Conservation (phyloP, 129 eudicot genomes). For the Pittosporum tobira region DNA sequence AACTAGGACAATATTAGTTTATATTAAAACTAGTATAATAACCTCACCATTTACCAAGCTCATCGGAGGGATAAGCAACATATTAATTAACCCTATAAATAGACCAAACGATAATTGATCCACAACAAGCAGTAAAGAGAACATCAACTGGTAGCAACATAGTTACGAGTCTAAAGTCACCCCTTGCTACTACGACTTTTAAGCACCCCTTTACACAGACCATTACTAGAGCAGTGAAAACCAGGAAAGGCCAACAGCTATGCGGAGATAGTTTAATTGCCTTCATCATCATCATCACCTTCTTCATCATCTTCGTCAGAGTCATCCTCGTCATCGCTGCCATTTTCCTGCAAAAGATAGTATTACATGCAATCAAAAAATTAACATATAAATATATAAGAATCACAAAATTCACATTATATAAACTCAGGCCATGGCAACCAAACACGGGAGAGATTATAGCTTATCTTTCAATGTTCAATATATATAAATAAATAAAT, state of each 20-base stretch:
- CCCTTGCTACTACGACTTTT: constrained; percentile 15
- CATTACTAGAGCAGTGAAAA: background rate
- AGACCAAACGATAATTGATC: too few species aligned
- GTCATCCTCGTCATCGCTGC: constrained; percentile 49
- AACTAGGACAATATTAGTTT: too few species aligned
- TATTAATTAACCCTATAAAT: too few species aligned
- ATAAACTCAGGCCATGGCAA: background rate
- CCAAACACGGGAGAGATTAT: too few species aligned
- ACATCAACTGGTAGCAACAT: background rate
- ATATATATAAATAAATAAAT: too few species aligned
- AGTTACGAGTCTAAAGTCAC: background rate
- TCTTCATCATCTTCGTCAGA: constrained; percentile 45
- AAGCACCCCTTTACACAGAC: constrained; percentile 25
- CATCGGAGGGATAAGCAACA: background rate
- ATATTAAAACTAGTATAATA: background rate
- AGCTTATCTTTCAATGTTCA: too few species aligned
- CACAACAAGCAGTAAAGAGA: too few species aligned
- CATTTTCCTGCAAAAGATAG: constrained; percentile 36
- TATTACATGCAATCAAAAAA: background rate
- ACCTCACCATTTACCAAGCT: background rate
- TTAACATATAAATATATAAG: background rate
- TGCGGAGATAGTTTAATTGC: constrained; percentile 8
- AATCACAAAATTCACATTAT: background rate
- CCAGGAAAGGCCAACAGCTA: background rate
- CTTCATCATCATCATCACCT: constrained; percentile 22